These are phyloP conservation scores for Arachis hypogaea DNA, from an alignment of 306 rosid species.

Conservation along the genomic window DNA sequence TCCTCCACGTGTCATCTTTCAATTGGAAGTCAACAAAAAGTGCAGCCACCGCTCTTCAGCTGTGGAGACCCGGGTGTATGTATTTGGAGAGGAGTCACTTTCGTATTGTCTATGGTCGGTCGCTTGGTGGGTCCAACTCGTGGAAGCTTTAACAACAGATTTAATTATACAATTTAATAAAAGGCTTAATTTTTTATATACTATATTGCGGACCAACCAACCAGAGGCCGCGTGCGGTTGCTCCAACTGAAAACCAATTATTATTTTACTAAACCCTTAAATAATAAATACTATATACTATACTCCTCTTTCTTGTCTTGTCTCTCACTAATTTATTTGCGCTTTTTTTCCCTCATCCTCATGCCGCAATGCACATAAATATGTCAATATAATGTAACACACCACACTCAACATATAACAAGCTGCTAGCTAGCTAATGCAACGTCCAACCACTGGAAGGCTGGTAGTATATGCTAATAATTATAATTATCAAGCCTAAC, in stretches of 20 bases:
- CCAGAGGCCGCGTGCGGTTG: constrained; percentile 68
- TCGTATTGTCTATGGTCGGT: constrained; percentile 67
- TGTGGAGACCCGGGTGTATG: not conserved
- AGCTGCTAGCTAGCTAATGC: not conserved
- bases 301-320: constrained; percentile 18
- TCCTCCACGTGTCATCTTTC: constrained; percentile 45
- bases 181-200: not conserved
- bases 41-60: not conserved
- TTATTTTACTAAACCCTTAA: constrained; percentile 41
- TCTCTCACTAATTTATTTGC: constrained; percentile 45
- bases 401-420: not conserved
- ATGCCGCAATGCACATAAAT: not conserved
- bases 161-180: not conserved
- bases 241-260: constrained; percentile 42
- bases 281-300: not conserved
- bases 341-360: constrained; percentile 36
- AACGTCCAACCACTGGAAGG: not conserved
- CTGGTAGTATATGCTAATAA: not conserved
- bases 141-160: constrained; percentile 22
- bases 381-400: not conserved
- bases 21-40: not conserved
- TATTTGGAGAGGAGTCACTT: constrained; percentile 61
- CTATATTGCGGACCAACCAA: constrained; percentile 65
- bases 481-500: not conserved
- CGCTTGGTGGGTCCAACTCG: constrained; percentile 56